Base-by-base conservation (phyloP, 2,329 filamentous ascomycete genomes). In the Lachnellula hyalina region DNA sequence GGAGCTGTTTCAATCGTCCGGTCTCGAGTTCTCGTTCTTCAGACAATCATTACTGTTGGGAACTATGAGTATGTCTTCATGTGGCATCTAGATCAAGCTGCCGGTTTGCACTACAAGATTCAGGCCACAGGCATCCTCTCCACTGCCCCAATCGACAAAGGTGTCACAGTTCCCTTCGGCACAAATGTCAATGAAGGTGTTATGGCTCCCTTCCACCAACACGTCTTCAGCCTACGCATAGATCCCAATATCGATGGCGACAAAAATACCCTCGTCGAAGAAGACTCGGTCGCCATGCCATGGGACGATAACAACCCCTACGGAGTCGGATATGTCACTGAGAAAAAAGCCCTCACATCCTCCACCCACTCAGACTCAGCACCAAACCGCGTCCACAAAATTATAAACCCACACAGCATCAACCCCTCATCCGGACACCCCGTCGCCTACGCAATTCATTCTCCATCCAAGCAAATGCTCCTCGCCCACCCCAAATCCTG, bases 341-440 rank as follows among this genome's bases (percentile, higher is more conserved):
- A 61, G 34, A 56, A 54, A 21, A 47, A 46, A 25, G 12, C 52
- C 1, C 56, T 65, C 14, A 48, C 44, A 1, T 70, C 66, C 32
- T 75, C 74, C 0, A 56, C 66, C 0, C 71, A 71, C 12, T 70
- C 77, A 2, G 74, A 75, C 35, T 76, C 76, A 1, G 74, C 73
- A 46, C 73, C 75, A 49, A 77, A 78, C 61, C 79, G 90, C 15
- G 91, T 89, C 0, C 95, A 91, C 89, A 91, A 96, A 55, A 94
- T 96, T 69, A 82, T 82, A 66, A 96, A 96, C 72, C 85, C 86
- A 63, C 86, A 78, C 71, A 89, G 85, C 68, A 67, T 93, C 19
- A 90, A 96, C 71, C 85, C 87, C 0, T 86, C 90, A 73, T 92
- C 87, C 70, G 84, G 87, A 69, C 94, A 92, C 73, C 89, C 90